phyloP scores from a whole-genome alignment of 805 yeast genomes.

The Peterozyma xylosa region DNA sequence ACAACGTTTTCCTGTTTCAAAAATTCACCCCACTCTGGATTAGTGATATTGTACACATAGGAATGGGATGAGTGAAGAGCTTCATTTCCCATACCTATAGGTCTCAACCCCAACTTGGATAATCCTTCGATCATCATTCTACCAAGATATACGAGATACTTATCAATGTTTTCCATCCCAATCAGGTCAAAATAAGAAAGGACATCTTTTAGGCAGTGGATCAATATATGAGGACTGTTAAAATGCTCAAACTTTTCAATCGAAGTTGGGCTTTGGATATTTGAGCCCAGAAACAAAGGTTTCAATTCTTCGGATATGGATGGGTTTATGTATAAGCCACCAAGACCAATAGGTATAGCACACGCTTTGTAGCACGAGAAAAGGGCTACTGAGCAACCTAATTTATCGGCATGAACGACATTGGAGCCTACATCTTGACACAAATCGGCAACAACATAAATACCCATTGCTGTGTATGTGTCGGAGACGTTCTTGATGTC shows the following conservation, averaged over 20 bases:
- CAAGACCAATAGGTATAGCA: conserved; percentile 14
- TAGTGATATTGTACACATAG: conserved; percentile 1
- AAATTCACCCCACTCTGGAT: conserved; percentile 1
- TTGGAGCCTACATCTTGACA: conserved; percentile 9
- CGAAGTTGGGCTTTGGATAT: conserved; percentile 11
- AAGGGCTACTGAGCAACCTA: conserved; percentile 4
- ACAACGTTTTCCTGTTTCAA: neutral
- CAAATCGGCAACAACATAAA: conserved; percentile 8
- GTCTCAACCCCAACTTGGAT: neutral
- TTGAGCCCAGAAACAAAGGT: conserved; percentile 20
- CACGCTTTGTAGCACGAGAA: conserved; percentile 5
- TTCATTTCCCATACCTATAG: neutral
- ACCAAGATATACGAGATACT: neutral
- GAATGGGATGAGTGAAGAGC: neutral
- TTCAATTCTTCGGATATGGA: neutral
- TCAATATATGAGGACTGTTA: conserved; percentile 11
- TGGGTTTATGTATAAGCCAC: conserved; percentile 3
- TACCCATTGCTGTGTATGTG: conserved; percentile 4
- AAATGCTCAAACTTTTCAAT: conserved; percentile 29
- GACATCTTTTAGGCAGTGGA: neutral
- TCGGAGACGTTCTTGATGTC: conserved; percentile 3
- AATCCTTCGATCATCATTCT: neutral
- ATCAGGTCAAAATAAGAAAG: neutral
- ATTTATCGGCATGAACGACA: conserved; percentile 3
- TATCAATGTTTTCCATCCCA: conserved; percentile 1